Evolutionary conservation across 768 basidiomycete species (phyloP).

Genomic region (Amyloporia xantha): DNA sequence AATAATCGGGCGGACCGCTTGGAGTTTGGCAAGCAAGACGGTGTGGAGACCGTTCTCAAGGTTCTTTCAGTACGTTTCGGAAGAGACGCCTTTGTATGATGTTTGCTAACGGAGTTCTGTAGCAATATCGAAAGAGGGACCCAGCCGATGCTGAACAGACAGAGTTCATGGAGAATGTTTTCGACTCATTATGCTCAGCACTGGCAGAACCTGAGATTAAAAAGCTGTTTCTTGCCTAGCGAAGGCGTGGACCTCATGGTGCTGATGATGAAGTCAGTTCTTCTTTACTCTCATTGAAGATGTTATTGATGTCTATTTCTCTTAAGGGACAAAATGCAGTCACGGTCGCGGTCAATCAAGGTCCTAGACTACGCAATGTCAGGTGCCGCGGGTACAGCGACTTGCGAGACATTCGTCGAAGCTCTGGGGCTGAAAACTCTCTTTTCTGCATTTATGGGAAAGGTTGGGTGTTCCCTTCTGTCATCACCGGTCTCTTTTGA

Average conservation of each 20-base stretch:
- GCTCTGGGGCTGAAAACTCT: conserved; percentile 82
- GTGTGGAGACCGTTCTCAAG: conserved; percentile 70
- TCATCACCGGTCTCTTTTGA: background rate
- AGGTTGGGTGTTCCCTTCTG: conserved; percentile 30
- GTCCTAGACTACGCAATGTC: conserved; percentile 88
- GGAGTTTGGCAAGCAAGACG: conserved; percentile 63
- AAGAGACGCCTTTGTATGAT: no score
- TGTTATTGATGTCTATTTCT: background rate
- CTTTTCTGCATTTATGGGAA: conserved; percentile 92
- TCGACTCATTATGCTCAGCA: conserved; percentile 83
- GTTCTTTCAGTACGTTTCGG: conserved; percentile 64
- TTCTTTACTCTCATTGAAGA: background rate
- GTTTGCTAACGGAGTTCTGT: no score
- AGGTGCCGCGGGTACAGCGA: conserved; percentile 54
- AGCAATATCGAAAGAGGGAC: conserved; percentile 87
- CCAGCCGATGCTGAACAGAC: conserved; percentile 84
- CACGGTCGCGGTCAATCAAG: conserved; percentile 82
- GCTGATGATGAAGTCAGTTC: conserved; percentile 91
- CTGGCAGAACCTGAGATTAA: conserved; percentile 78
- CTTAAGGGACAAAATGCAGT: conserved; percentile 71
- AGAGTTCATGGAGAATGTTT: conserved; percentile 98
- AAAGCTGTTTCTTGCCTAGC: conserved; percentile 69
- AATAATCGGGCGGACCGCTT: conserved; percentile 62
- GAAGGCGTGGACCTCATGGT: conserved; percentile 98
- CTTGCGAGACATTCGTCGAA: conserved; percentile 85